phyloP scores from a whole-genome alignment of 2,329 filamentous ascomycete genomes.

The Scedosporium dehoogii region DNA sequence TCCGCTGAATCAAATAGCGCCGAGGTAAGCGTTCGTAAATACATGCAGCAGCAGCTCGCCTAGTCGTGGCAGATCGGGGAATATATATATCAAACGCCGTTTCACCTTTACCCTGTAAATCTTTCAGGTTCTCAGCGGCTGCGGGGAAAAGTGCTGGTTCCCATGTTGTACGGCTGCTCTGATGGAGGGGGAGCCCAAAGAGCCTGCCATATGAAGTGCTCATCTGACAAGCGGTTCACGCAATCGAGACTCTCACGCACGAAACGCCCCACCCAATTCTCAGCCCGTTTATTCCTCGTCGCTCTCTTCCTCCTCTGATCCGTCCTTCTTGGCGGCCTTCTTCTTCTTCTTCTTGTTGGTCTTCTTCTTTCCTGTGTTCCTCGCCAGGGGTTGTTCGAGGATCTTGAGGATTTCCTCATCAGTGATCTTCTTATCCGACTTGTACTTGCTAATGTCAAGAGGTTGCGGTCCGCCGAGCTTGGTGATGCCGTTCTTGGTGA shows the following conservation, averaged over 20 bases:
- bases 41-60: background rate
- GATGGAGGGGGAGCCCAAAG: too few species aligned
- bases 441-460: slow-evolving; percentile 70
- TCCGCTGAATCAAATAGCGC: background rate
- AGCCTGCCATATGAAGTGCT: background rate
- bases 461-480: slow-evolving; percentile 69
- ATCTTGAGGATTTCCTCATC: slow-evolving; percentile 95
- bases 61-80: too few species aligned
- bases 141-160: too few species aligned
- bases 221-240: background rate
- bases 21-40: background rate
- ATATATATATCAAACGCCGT: too few species aligned
- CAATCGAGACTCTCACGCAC: background rate
- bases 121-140: background rate
- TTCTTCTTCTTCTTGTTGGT: slow-evolving; percentile 82
- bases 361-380: slow-evolving; percentile 86
- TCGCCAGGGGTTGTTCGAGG: slow-evolving; percentile 75
- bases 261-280: background rate
- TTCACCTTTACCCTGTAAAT: too few species aligned
- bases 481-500: slow-evolving; percentile 95
- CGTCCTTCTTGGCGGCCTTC: slow-evolving; percentile 38
- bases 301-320: slow-evolving; percentile 21
- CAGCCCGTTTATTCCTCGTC: slow-evolving; percentile 22
- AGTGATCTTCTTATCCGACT: slow-evolving; percentile 95
- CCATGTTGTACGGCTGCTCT: too few species aligned